Conservation (phyloP, 2,329 filamentous ascomycete species). For the Pseudogymnoascus sp. region DNA sequence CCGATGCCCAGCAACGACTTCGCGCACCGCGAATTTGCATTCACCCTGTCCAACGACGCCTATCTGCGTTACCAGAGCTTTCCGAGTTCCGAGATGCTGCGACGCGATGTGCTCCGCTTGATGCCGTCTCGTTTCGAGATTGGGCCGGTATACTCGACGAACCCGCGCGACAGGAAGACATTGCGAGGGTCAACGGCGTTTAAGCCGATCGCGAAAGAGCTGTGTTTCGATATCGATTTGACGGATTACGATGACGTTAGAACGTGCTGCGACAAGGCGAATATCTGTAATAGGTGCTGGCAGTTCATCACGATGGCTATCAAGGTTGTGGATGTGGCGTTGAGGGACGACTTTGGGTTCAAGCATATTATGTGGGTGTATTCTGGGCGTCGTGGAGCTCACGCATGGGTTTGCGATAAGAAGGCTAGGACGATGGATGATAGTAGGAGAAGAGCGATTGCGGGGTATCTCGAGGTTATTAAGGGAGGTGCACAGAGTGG, state of each 20-base stretch:
- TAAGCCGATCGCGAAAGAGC: slow-evolving; percentile 80
- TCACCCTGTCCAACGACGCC: slow-evolving; percentile 85
- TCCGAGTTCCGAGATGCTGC: slow-evolving; percentile 61
- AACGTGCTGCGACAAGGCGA: slow-evolving; percentile 88
- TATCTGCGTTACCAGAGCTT: slow-evolving; percentile 89
- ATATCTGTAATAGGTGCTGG: slow-evolving; percentile 93
- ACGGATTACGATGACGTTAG: slow-evolving; percentile 97
- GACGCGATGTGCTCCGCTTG: slow-evolving; percentile 81
- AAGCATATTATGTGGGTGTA: slow-evolving; percentile 98
- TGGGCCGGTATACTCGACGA: slow-evolving; percentile 90
- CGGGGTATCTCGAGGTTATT: slow-evolving; percentile 84
- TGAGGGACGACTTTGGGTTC: slow-evolving; percentile 94
- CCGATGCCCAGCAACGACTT: slow-evolving; percentile 82
- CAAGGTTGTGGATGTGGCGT: slow-evolving; percentile 77
- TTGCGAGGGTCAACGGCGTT: slow-evolving; percentile 74
- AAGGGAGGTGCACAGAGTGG: slow-evolving; percentile 77
- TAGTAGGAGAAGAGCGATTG: slow-evolving; percentile 73
- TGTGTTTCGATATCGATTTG: slow-evolving; percentile 99
- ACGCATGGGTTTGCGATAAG: slow-evolving; percentile 97
- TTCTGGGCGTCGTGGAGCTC: slow-evolving; percentile 88
- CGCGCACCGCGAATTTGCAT: slow-evolving; percentile 87
- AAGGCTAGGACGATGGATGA: slow-evolving; percentile 80
- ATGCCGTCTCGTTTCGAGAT: slow-evolving; percentile 96
- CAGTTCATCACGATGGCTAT: slow-evolving; percentile 97
- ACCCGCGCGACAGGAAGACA: slow-evolving; percentile 87